These are phyloP conservation scores for Kuraishia borneana DNA, from an alignment of 805 yeast species.

Conservation along the genomic window DNA sequence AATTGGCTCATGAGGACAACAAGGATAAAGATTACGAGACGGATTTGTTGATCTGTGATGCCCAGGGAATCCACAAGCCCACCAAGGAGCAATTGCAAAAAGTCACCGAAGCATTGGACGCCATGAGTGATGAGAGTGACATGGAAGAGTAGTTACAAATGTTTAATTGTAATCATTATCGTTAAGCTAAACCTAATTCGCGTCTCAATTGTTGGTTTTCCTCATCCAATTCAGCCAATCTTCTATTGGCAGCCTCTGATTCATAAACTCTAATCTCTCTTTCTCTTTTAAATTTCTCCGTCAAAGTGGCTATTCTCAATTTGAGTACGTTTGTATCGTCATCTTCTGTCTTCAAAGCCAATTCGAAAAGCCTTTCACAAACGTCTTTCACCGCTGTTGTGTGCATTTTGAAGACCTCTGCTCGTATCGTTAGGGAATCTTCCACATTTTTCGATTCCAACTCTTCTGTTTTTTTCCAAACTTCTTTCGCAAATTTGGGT, in stretches of 20 bases:
- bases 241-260: conserved; percentile 37
- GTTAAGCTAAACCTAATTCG: background rate
- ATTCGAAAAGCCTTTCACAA: background rate
- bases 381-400: conserved; percentile 51
- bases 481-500: conserved; percentile 46
- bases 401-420: conserved; percentile 31
- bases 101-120: background rate
- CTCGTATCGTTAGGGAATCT: too few relatives aligned
- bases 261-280: conserved; percentile 60
- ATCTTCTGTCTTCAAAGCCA: background rate
- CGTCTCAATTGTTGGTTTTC: conserved; percentile 33
- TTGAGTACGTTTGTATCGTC: conserved; percentile 1
- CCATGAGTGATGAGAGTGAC: background rate
- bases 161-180: background rate
- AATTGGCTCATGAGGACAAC: conserved; percentile 93
- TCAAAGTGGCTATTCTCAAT: conserved; percentile 51
- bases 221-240: conserved; percentile 40
- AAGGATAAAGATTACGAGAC: conserved; percentile 92
- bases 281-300: conserved; percentile 57
- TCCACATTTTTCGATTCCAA: conserved; percentile 21
- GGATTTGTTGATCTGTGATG: conserved; percentile 7
- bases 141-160: background rate
- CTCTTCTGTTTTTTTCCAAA: conserved; percentile 36
- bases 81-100: background rate
- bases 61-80: background rate